These are phyloP conservation scores for Yamadazyma diospyri DNA, from an alignment of 1,139 yeast genomes.

Conservation along the genomic window DNA sequence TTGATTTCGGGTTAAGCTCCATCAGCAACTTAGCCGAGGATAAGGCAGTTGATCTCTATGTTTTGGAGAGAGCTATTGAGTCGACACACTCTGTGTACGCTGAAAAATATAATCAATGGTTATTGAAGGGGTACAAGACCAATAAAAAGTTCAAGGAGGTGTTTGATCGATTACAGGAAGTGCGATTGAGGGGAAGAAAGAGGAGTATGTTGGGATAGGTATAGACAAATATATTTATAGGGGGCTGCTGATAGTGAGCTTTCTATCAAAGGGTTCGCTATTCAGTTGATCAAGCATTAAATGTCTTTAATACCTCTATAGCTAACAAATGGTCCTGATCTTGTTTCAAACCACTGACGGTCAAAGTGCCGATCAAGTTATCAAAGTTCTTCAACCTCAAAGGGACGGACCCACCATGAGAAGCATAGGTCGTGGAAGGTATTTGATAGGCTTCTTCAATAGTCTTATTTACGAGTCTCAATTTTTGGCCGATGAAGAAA, in stretches of 20 bases:
- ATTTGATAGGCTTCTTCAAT: slow-evolving; percentile 40
- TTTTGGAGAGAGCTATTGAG: slow-evolving; percentile 83
- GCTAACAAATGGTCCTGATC: slow-evolving; percentile 45
- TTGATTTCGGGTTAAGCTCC: slow-evolving; percentile 91
- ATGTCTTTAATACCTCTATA: slow-evolving; percentile 14
- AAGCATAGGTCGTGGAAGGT: slow-evolving; percentile 47
- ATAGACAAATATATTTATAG: not conserved
- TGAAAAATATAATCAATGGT: slow-evolving; percentile 60
- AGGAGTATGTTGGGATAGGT: slow-evolving; percentile 81
- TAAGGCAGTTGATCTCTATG: slow-evolving; percentile 94
- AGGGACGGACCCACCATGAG: slow-evolving; percentile 65
- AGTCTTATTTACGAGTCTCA: slow-evolving; percentile 25
- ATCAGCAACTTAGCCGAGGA: slow-evolving; percentile 79
- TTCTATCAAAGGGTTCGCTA: too few relatives aligned
- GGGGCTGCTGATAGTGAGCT: too few relatives aligned
- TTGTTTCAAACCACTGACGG: slow-evolving; percentile 58
- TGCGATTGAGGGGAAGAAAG: slow-evolving; percentile 88
- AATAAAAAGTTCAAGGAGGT: slow-evolving; percentile 50
- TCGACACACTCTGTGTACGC: slow-evolving; percentile 86
- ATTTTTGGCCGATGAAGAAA: slow-evolving; percentile 50
- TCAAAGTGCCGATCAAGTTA: slow-evolving; percentile 50
- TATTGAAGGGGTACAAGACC: slow-evolving; percentile 67
- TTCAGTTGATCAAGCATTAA: slow-evolving; percentile 1
- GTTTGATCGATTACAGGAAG: slow-evolving; percentile 68
- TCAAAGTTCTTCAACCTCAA: slow-evolving; percentile 42